Evolutionary conservation across 257 asterid species (phyloP), one percentile per base, ranked within the genome.

Genomic region (Solanum piurae): DNA sequence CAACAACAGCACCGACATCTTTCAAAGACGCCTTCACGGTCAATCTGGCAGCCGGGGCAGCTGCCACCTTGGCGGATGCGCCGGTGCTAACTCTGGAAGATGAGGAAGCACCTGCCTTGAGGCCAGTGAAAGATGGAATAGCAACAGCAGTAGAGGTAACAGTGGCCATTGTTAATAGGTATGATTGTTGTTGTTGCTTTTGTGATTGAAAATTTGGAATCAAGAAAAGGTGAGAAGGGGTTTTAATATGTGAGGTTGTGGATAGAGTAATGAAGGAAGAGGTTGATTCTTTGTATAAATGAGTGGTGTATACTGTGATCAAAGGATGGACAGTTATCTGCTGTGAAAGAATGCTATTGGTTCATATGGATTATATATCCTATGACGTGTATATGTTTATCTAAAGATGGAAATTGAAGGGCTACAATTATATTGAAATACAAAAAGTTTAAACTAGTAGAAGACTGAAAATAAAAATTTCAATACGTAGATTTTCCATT

Each of bases 61-160:
- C 86, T 11, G 89, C 34, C 10, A 91, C 72, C 86, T 87, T 87
- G 52, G 91, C 86, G 86, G 83, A 74, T 27, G 90, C 60, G 0
- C 2, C n/a, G 75, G 46, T 58, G 90, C 90, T 46, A 83, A 89
- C 82, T 83, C 89, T 93, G 12, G 94, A 52, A 49, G 93, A 2
- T 13, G 94, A 25, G 68, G 93, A 69, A 36, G 83, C 85, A 31
- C 77, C 85, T 25, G 94, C 84, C 88, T 92, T 93, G 9, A 94
- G 97, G 88, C 95, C 95, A 6, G 97, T 90, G 98, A 95, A 92
- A 18, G 98, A 90, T 66, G 98, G 95, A 87, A 94, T 91, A 91
- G 96, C 77, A 82, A 94, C 95, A 25, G 98, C 94, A 62, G 96
- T 92, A 42, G 96, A 93, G 90, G 98, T 91, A n/a, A 93, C 87